Evolutionary conservation across 345 rosid genomes (phyloP).

Genomic region (Gossypium rotundifolium): DNA sequence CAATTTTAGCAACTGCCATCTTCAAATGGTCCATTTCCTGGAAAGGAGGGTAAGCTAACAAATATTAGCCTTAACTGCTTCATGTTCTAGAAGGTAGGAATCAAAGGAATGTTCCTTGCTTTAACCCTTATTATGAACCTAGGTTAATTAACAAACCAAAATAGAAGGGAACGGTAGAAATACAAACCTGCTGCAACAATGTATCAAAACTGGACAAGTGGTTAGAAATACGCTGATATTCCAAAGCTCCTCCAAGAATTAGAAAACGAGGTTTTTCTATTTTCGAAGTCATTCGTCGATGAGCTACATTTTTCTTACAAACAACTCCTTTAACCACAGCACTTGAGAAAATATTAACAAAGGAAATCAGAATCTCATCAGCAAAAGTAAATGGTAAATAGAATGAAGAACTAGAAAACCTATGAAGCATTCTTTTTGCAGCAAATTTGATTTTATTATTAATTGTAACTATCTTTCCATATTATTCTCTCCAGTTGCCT

Average conservation of each 20-base stretch:
- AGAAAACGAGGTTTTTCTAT: slow-evolving; percentile 76
- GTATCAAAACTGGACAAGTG: slow-evolving; percentile 88
- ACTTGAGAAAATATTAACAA: slow-evolving; percentile 30
- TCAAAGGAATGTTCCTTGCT: slow-evolving; percentile 10
- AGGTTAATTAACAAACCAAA: slow-evolving; percentile 16
- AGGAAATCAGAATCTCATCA: slow-evolving; percentile 26
- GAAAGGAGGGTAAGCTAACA: slow-evolving; percentile 24
- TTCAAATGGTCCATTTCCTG: slow-evolving; percentile 99
- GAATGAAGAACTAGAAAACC: neutral
- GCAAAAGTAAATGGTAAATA: slow-evolving; percentile 11
- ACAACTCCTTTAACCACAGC: slow-evolving; percentile 89
- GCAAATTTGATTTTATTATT: neutral
- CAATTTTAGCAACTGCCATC: slow-evolving; percentile 95
- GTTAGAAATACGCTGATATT: slow-evolving; percentile 86
- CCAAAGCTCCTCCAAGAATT: slow-evolving; percentile 90
- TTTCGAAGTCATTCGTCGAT: slow-evolving; percentile 88
- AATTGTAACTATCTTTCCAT: neutral
- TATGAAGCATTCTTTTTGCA: neutral
- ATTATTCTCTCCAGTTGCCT: neutral
- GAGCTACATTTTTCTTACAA: slow-evolving; percentile 94
- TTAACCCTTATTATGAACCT: slow-evolving; percentile 2
- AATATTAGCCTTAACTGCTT: slow-evolving; percentile 4
- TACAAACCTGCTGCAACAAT: slow-evolving; percentile 77
- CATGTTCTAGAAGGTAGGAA: neutral
- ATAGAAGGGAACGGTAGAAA: slow-evolving; percentile 19